Base-by-base conservation (phyloP, 805 yeast species). In the Metschnikowia rubicola region DNA sequence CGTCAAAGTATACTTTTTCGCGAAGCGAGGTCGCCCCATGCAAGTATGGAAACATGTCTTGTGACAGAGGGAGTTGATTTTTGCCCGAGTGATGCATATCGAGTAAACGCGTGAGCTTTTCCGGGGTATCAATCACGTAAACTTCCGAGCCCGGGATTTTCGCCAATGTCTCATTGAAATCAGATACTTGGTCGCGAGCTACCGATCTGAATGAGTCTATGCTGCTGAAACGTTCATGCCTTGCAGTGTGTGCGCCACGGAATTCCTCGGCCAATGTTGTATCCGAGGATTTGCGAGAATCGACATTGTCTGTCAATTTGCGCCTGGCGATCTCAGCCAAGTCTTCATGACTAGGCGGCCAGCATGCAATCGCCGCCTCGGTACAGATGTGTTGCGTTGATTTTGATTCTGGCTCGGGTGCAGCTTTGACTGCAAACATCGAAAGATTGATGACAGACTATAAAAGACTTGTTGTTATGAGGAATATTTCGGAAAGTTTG, bases 21-120 rank as follows among this genome's bases (percentile, higher is more conserved):
- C 55, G 51, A 10, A 52, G 35, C 37, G 55, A 58, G 38, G 54
- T 55, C 32, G 67, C 52, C 1, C 71, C 72, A 52, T 68, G 71
- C 37, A 69, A 58, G 48, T 62, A 68, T 2, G 74, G 74, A 46
- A 69, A 68, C 53, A 68, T 45, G 8, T 49, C 50, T 5, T 15
- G 35, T 8, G 47, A 35, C 8, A 46, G 39, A 1, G 62, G 57
- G 26, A 52, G 36, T 10, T 47, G 37, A 30, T 55, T 57, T 10
- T 50, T 50, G 19, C 6, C 21, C 29, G 53, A 49, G 43, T 60
- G 57, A 39, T 55, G 52, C 46, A 50, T 51, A 26, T 54, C 52
- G 31, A 59, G 55, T 29, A 61, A 50, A 13, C 48, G 50, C 21
- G 40, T 42, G 13, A 63, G 48, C 34, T 59, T 50, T 13, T 41